phyloP scores from a whole-genome alignment of 2,329 filamentous ascomycete genomes.

The Fusarium tjaetaba region DNA sequence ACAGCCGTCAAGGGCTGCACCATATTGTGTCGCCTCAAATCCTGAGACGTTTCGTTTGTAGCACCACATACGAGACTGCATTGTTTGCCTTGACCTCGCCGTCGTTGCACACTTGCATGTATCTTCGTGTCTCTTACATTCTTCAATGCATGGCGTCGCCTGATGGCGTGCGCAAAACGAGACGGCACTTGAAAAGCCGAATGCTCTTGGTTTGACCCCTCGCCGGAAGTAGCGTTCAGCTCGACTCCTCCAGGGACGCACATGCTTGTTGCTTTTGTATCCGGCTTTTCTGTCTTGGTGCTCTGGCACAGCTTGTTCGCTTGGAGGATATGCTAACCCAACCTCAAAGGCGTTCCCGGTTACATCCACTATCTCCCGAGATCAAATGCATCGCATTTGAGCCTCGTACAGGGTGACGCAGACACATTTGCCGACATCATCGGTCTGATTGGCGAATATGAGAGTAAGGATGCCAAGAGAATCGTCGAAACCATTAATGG shows the following conservation, averaged over 20 bases:
- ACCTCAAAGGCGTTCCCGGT: conserved; percentile 34
- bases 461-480: conserved; percentile 56
- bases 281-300: conserved; percentile 32
- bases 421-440: conserved; percentile 81
- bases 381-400: conserved; percentile 56
- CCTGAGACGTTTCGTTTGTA: conserved; percentile 34
- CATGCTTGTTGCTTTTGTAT: conserved; percentile 38
- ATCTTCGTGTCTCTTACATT: conserved; percentile 9
- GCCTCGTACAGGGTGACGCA: conserved; percentile 62
- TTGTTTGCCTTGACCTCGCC: background rate
- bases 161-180: conserved; percentile 12
- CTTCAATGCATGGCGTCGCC: conserved; percentile 14
- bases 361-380: conserved; percentile 66
- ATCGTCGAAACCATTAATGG: background rate
- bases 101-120: background rate
- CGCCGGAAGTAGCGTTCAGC: conserved; percentile 26
- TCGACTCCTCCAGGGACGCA: conserved; percentile 34
- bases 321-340: conserved; percentile 37
- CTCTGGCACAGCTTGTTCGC: conserved; percentile 27
- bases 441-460: conserved; percentile 79
- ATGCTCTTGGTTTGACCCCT: conserved; percentile 16
- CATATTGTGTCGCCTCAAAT: conserved; percentile 30
- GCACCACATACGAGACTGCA: conserved; percentile 14
- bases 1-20: conserved; percentile 26
- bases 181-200: conserved; percentile 9